Base-by-base conservation (phyloP, 2,329 filamentous ascomycete genomes). In the Cladosporium austrohemisphaericum region DNA sequence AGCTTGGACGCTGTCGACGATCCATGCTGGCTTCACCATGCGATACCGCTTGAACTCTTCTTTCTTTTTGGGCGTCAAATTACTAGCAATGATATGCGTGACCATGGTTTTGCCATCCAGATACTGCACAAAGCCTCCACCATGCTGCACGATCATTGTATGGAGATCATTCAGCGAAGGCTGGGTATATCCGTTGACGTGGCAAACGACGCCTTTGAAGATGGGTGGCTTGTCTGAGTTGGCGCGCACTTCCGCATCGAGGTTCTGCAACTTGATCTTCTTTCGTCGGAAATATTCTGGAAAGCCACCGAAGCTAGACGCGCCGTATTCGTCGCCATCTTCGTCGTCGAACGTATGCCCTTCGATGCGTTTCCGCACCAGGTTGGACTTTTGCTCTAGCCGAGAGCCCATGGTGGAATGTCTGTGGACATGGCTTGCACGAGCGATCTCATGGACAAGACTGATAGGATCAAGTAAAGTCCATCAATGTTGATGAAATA, bases 121-220 rank as follows among this genome's bases (percentile, higher is more conserved):
- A 61, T 97, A 97, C 66, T 98, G 93, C 53, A 96, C 78, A 59
- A 95, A 97, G 0, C 86, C 88, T 25, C 91, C 94, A n/a, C 93
- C 93, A 79, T 97, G 84, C 59, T 86, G 81, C 14, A 98, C 92
- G 49, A 98, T 85, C 52, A 95, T 78, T 46, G 76, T 83, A 71
- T 95, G 92, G 14, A 98, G 79, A 75, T 95, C 82, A 59, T 90
- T 91, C 46, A 96, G 74, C 1, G 91, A 89, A 1, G 93, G 93
- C 60, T 97, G 92, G 0, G 93, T 98, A 65, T 97, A 98, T 41
- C 93, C 93, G 60, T 91, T 95, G 19, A 98, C 86, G 68, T 96
- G 88, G 8, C 85, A 89, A 10, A 95, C 90, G 7, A 97, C 78
- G 1, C 89, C 90, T 58, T 85, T 88, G 75, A 98, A 98, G 45